Evolutionary conservation across 441 rosid species (phyloP).

Genomic region (Daphne laureola): DNA sequence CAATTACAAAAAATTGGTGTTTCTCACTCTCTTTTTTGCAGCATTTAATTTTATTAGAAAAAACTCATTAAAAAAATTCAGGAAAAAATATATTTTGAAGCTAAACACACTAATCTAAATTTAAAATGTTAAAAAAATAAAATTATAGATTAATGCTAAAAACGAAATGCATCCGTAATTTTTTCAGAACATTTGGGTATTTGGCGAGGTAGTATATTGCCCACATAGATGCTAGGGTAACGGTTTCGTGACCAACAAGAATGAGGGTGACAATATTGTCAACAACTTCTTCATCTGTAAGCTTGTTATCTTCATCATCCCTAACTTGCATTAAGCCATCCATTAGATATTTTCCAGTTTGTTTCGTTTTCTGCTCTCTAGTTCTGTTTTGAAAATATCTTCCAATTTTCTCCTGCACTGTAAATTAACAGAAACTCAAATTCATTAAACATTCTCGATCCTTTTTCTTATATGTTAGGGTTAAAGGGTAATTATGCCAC

Average conservation of each 20-base stretch:
- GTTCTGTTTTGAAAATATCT: slow-evolving; percentile 14
- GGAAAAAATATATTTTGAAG: no score
- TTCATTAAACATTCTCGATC: no score
- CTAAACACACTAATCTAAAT: no score
- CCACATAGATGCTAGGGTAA: slow-evolving; percentile 28
- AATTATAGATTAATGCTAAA: no score
- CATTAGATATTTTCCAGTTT: slow-evolving; percentile 18
- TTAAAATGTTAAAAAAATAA: no score
- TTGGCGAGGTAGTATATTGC: slow-evolving; percentile 34
- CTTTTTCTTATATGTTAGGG: no score
- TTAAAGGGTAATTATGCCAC: no score
- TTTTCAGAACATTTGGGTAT: slow-evolving; percentile 23
- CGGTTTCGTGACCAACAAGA: slow-evolving; percentile 26
- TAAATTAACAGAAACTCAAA: no score
- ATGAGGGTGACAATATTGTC: slow-evolving; percentile 30
- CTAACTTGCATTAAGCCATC: slow-evolving; percentile 30
- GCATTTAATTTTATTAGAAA: no score
- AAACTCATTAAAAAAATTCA: no score
- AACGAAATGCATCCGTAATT: slow-evolving; percentile 29
- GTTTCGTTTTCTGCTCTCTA: slow-evolving; percentile 19
- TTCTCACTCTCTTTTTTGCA: no score
- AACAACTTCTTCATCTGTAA: slow-evolving; percentile 30
- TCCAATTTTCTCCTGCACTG: slow-evolving; percentile 10
- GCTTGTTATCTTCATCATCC: slow-evolving; percentile 28
- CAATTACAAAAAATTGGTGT: no score